Percentiles rank a stretch among this genome's conserved stretches.
Conservation (phyloP, 345 rosid genomes). For the Hibiscus mutabilis region DNA sequence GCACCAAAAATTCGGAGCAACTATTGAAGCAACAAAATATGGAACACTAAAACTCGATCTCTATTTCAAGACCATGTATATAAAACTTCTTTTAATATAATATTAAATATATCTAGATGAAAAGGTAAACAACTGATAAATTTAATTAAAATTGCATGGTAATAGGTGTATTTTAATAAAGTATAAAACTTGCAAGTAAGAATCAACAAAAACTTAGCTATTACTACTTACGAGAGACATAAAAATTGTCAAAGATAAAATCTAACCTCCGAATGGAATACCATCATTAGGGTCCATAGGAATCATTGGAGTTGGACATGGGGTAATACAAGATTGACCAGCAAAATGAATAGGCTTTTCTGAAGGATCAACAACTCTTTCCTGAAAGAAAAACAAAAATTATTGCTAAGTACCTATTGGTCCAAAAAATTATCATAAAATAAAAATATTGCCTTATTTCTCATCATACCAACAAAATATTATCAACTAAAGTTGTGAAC, state of each 20-base stretch:
- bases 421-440: neutral
- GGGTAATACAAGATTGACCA: conserved; percentile 29
- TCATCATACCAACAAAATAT: neutral
- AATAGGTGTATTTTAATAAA: conserved; percentile 4
- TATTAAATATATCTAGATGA: neutral
- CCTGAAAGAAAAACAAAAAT: conserved; percentile 33
- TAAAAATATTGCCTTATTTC: neutral
- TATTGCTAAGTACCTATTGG: conserved; percentile 12
- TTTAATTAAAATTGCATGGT: conserved; percentile 14
- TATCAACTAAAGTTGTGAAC: neutral
- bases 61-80: neutral
- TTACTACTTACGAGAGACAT: too few relatives aligned
- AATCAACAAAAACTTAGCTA: neutral
- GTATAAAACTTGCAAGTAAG: conserved; percentile 3
- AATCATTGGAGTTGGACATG: conserved; percentile 27
- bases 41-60: neutral
- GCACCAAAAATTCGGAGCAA: neutral
- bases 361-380: conserved; percentile 42
- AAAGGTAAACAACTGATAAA: neutral
- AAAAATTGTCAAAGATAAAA: conserved; percentile 2
- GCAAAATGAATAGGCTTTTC: conserved; percentile 29
- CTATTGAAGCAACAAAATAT: neutral
- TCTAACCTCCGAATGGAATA: conserved; percentile 34
- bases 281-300: conserved; percentile 43
- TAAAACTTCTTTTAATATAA: neutral